Conservation (phyloP, 108 stramenopile species). For the Cyclotella kingstonii region DNA sequence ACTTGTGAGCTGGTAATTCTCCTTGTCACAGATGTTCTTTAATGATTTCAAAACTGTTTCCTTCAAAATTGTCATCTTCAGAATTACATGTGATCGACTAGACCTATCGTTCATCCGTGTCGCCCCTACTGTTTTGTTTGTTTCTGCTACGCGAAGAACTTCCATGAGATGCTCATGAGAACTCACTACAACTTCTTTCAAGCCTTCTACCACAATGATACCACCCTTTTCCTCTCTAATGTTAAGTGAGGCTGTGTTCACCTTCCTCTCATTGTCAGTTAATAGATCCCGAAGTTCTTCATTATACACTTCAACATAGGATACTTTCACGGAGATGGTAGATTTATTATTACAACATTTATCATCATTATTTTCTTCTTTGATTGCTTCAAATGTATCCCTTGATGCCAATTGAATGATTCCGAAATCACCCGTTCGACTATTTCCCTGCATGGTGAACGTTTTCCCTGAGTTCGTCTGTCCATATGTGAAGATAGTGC, state of each 20-base stretch:
- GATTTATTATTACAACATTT: neutral
- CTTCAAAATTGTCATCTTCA: slow-evolving; percentile 85
- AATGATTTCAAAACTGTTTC: slow-evolving; percentile 27
- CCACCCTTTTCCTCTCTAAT: slow-evolving; percentile 45
- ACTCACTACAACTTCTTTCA: slow-evolving; percentile 70
- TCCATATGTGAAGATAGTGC: slow-evolving; percentile 93
- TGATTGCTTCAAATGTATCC: slow-evolving; percentile 72
- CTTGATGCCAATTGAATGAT: slow-evolving; percentile 77
- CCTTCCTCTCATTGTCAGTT: slow-evolving; percentile 20
- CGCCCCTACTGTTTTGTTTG: slow-evolving; percentile 74
- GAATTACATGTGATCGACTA: slow-evolving; percentile 93
- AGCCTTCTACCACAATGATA: slow-evolving; percentile 45
- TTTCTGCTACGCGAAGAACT: slow-evolving; percentile 72
- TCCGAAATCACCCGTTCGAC: slow-evolving; percentile 52
- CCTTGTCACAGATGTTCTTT: slow-evolving; percentile 15
- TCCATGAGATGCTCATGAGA: slow-evolving; percentile 67
- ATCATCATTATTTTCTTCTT: slow-evolving; percentile 20
- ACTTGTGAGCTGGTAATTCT: slow-evolving; percentile 14
- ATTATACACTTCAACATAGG: slow-evolving; percentile 85
- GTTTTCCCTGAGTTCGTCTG: slow-evolving; percentile 93
- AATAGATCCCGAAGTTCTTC: slow-evolving; percentile 79
- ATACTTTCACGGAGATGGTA: slow-evolving; percentile 56
- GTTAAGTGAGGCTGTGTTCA: slow-evolving; percentile 9
- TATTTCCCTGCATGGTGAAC: slow-evolving; percentile 84
- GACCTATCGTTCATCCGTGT: slow-evolving; percentile 96